Conservation (phyloP, 805 yeast species). For the Brettanomyces bruxellensis region DNA sequence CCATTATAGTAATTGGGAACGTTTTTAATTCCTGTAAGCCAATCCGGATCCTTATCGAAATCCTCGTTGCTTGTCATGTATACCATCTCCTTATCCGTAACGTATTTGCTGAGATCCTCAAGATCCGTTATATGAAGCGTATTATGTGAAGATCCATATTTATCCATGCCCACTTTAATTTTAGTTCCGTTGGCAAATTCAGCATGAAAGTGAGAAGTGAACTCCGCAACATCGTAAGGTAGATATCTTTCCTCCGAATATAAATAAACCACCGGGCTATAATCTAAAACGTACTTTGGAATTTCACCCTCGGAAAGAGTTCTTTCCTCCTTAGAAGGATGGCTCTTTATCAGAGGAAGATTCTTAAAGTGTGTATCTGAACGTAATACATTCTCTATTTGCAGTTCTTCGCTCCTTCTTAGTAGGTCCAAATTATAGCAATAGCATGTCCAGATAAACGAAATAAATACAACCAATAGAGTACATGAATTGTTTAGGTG, state of each 20-base stretch:
- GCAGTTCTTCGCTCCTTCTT: conserved; percentile 1
- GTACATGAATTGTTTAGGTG: no score
- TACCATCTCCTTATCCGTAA: conserved; percentile 25
- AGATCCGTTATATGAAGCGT: conserved; percentile 16
- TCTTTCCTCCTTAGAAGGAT: conserved; percentile 27
- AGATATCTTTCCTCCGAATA: conserved; percentile 83
- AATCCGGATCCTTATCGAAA: conserved; percentile 65
- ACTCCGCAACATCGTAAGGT: conserved; percentile 74
- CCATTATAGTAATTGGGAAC: conserved; percentile 69
- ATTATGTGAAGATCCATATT: conserved; percentile 15
- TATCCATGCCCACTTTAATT: conserved; percentile 16
- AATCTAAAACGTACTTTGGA: conserved; percentile 54
- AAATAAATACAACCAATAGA: no score
- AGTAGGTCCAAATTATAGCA: no score
- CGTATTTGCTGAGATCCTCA: conserved; percentile 24
- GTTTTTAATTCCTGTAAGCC: conserved; percentile 71
- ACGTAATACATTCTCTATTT: conserved; percentile 7
- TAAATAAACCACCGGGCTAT: conserved; percentile 72
- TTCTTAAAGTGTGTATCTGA: conserved; percentile 13
- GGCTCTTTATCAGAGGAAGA: conserved; percentile 27
- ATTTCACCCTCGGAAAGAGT: conserved; percentile 44
- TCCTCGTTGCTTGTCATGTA: conserved; percentile 63
- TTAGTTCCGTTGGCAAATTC: conserved; percentile 41
- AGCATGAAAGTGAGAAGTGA: conserved; percentile 56
- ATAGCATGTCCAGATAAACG: no score